Conservation (phyloP, 192 early-diverging fungal species). For the Entomortierella chlamydospora region DNA sequence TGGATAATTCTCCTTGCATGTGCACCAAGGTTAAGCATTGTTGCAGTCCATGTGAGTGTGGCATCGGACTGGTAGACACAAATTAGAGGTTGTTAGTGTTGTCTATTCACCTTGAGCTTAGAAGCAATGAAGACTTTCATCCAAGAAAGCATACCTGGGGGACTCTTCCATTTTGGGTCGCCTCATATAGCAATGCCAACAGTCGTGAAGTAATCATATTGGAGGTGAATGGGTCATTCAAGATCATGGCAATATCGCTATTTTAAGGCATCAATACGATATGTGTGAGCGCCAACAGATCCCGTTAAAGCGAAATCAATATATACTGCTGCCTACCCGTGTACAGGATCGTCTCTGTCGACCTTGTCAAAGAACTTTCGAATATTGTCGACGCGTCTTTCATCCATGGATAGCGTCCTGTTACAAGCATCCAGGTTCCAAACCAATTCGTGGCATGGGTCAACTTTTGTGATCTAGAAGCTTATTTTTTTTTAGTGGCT, state of each 20-base stretch:
- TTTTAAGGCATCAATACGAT: slow-evolving; percentile 1
- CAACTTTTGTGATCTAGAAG: slow-evolving; percentile 59
- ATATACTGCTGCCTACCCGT: slow-evolving; percentile 53
- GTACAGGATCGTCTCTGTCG: slow-evolving; percentile 59
- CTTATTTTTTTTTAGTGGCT: neutral
- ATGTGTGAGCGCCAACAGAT: neutral
- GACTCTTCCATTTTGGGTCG: slow-evolving; percentile 20
- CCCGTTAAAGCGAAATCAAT: neutral
- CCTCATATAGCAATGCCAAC: slow-evolving; percentile 48
- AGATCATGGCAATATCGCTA: slow-evolving; percentile 69
- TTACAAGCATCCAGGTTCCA: slow-evolving; percentile 70
- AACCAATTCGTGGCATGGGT: slow-evolving; percentile 63
- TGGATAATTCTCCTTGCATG: slow-evolving; percentile 61
- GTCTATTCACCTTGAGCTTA: neutral
- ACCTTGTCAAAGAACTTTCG: slow-evolving; percentile 67
- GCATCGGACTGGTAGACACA: slow-evolving; percentile 13
- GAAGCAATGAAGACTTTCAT: neutral
- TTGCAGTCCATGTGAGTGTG: slow-evolving; percentile 59
- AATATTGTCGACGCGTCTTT: slow-evolving; percentile 63
- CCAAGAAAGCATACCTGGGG: neutral
- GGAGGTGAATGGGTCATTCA: slow-evolving; percentile 65
- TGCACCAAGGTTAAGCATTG: slow-evolving; percentile 64
- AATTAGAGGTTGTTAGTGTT: neutral
- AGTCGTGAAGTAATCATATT: slow-evolving; percentile 65
- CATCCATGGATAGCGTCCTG: slow-evolving; percentile 66